Percentiles rank a stretch among this genome's conserved stretches.
Evolutionary conservation across 352 stramenopile species (phyloP).

Genomic region (Phytopythium litorale): DNA sequence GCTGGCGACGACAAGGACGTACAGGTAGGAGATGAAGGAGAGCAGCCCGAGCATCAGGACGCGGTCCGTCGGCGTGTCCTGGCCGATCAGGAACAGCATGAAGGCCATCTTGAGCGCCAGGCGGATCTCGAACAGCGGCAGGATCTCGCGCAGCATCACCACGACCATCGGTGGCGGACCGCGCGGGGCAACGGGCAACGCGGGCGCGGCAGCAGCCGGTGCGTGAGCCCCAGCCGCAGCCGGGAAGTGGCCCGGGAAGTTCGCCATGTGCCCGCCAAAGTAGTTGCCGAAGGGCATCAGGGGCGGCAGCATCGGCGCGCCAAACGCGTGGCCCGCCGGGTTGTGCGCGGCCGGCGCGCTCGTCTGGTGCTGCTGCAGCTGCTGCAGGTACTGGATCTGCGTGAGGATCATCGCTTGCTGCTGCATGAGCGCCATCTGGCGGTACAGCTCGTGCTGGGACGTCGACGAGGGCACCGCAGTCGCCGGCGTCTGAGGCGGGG

Average conservation of each 20-base stretch:
- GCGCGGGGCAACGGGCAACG: constrained; percentile 12
- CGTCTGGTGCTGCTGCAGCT: constrained; percentile 44
- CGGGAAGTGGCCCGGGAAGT: constrained; percentile 10
- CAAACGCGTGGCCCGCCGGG: constrained; percentile 11
- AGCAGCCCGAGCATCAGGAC: constrained; percentile 71
- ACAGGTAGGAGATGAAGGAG: constrained; percentile 73
- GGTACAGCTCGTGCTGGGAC: constrained; percentile 44
- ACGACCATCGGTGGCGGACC: constrained; percentile 25
- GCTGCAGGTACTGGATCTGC: constrained; percentile 83
- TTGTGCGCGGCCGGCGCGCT: neutral
- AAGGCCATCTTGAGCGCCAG: constrained; percentile 85
- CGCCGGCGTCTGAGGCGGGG: constrained; percentile 8
- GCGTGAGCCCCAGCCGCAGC: neutral
- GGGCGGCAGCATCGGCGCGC: constrained; percentile 12
- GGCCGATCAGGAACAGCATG: constrained; percentile 87
- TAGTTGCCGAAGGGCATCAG: constrained; percentile 25
- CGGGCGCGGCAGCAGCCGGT: constrained; percentile 6
- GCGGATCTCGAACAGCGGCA: constrained; percentile 64
- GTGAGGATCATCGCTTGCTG: constrained; percentile 71
- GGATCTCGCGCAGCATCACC: constrained; percentile 51
- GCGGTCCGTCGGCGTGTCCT: constrained; percentile 74
- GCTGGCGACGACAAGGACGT: constrained; percentile 4
- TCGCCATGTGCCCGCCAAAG: constrained; percentile 24
- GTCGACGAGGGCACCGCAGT: constrained; percentile 9
- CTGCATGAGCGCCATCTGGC: constrained; percentile 69